Percentiles rank a stretch among this genome's conserved stretches.
These are phyloP conservation scores for Penicillium turbatum DNA, from an alignment of 495 filamentous ascomycete species.

Conservation along the genomic window DNA sequence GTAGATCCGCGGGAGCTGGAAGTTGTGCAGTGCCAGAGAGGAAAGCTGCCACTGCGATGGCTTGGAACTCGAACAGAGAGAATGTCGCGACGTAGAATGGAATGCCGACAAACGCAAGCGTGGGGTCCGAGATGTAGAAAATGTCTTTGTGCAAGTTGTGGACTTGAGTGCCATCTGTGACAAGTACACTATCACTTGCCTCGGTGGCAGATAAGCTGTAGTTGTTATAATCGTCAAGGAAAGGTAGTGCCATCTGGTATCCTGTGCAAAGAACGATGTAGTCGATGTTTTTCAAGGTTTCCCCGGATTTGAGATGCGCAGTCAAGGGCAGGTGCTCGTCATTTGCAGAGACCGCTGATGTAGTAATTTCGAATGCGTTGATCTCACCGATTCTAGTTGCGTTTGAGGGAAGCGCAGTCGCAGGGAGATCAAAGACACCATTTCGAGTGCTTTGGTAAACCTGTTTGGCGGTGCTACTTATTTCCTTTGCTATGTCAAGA, in stretches of 20 bases:
- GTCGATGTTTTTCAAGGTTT: slow-evolving; percentile 49
- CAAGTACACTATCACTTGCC: slow-evolving; percentile 47
- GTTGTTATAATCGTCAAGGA: slow-evolving; percentile 47
- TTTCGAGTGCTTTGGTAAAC: slow-evolving; percentile 58
- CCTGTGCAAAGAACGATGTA: slow-evolving; percentile 59
- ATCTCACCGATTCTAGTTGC: slow-evolving; percentile 51
- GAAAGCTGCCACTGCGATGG: slow-evolving; percentile 53
- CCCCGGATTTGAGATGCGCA: slow-evolving; percentile 37
- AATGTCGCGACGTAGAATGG: slow-evolving; percentile 60
- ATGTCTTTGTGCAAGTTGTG: slow-evolving; percentile 66
- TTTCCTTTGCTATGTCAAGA: slow-evolving; percentile 55
- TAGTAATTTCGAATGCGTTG: slow-evolving; percentile 20
- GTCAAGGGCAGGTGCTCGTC: slow-evolving; percentile 34
- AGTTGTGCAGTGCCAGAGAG: slow-evolving; percentile 50
- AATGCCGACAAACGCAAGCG: slow-evolving; percentile 57
- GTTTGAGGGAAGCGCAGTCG: slow-evolving; percentile 43
- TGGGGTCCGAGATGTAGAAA: slow-evolving; percentile 62
- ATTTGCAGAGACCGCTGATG: slow-evolving; percentile 23
- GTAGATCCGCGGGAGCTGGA: slow-evolving; percentile 46
- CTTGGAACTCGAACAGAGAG: slow-evolving; percentile 63
- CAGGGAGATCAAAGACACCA: slow-evolving; percentile 53
- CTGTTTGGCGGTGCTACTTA: slow-evolving; percentile 42
- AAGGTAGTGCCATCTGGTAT: slow-evolving; percentile 59
- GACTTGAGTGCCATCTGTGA: slow-evolving; percentile 61
- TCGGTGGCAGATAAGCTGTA: slow-evolving; percentile 23